Conservation (phyloP, 2,329 filamentous ascomycete genomes). For the Mariannaea elegans region DNA sequence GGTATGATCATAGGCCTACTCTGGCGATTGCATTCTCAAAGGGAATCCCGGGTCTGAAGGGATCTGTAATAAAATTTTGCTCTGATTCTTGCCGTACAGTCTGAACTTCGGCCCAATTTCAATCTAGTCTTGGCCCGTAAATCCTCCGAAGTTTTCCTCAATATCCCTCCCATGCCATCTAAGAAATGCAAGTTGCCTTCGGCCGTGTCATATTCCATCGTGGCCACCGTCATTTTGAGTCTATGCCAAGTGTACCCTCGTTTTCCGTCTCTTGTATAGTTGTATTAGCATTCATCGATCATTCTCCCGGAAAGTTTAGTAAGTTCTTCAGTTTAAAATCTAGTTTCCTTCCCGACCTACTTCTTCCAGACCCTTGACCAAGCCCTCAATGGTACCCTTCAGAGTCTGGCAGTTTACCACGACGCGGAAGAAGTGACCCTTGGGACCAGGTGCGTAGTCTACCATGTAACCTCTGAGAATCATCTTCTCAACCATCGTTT, state of each 20-base stretch:
- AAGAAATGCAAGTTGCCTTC: too few relatives aligned
- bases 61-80: too few relatives aligned
- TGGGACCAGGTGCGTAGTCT: slow-evolving; percentile 66
- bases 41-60: too few relatives aligned
- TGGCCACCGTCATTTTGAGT: background rate
- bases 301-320: background rate
- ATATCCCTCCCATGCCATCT: too few relatives aligned
- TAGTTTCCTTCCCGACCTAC: slow-evolving; percentile 46
- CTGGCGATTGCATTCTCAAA: too few relatives aligned
- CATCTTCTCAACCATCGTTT: slow-evolving; percentile 57
- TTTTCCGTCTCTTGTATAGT: background rate
- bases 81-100: too few relatives aligned
- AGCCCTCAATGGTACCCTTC: slow-evolving; percentile 58
- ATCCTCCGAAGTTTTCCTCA: too few relatives aligned
- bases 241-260: background rate
- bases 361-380: slow-evolving; percentile 63
- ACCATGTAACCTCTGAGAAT: slow-evolving; percentile 66
- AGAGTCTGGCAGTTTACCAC: slow-evolving; percentile 67
- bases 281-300: background rate
- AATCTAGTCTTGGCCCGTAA: too few relatives aligned
- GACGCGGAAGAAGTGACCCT: slow-evolving; percentile 66
- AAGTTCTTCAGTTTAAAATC: background rate
- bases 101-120: too few relatives aligned
- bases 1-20: too few relatives aligned
- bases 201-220: background rate